phyloP scores from a whole-genome alignment of 192 early-diverging fungal species.

The Dissophora globulifera region DNA sequence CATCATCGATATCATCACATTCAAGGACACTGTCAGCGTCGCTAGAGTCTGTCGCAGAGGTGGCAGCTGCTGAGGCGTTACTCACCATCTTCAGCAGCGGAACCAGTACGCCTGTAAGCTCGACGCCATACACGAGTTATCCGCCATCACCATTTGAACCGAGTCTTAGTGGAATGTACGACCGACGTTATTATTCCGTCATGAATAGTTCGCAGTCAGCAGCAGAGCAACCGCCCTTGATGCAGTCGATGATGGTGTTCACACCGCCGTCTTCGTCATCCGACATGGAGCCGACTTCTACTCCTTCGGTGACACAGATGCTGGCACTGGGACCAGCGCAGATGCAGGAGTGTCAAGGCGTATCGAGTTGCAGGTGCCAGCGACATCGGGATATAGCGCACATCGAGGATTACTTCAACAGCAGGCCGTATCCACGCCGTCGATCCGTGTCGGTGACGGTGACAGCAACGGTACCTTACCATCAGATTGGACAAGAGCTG shows the following conservation, averaged over 20 bases:
- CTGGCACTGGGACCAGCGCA: conserved; percentile 1
- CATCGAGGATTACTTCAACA: conserved; percentile 38
- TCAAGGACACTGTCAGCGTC: conserved; percentile 33
- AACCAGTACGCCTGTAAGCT: conserved; percentile 19
- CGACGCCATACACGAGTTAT: conserved; percentile 38
- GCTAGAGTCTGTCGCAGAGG: conserved; percentile 42
- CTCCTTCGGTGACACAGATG: conserved; percentile 7
- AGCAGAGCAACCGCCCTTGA: conserved; percentile 10
- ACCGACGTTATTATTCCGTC: conserved; percentile 12
- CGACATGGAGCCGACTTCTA: too few species aligned
- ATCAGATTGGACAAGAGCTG: conserved; percentile 33
- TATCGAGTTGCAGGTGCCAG: background rate
- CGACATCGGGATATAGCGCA: background rate
- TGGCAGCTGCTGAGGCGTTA: conserved; percentile 46
- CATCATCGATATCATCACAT: conserved; percentile 14
- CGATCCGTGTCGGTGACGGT: too few species aligned
- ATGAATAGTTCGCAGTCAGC: conserved; percentile 17
- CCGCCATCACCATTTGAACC: conserved; percentile 44
- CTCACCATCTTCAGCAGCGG: conserved; percentile 46
- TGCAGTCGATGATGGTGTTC: conserved; percentile 33
- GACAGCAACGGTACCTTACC: conserved; percentile 17
- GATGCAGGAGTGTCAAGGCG: background rate
- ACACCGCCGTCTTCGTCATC: too few species aligned
- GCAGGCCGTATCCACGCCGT: conserved; percentile 1
- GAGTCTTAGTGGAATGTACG: background rate